phyloP scores from a whole-genome alignment of 768 basidiomycete species.

The Tricholomella constricta region DNA sequence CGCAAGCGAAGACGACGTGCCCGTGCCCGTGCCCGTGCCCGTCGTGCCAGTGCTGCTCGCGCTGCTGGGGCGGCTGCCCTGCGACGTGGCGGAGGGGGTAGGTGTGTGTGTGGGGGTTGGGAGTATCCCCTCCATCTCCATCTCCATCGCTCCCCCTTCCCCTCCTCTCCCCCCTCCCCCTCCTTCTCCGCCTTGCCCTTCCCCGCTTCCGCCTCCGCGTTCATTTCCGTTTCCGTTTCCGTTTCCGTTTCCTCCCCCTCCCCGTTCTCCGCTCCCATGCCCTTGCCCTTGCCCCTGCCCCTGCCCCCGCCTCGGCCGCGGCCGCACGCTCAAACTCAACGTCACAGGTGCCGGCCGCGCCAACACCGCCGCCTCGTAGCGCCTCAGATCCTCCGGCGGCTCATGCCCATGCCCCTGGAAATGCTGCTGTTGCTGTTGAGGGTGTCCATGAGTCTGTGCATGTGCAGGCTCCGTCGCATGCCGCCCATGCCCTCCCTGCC shows the following conservation, averaged over 20 bases:
- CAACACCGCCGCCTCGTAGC: slow-evolving; percentile 78
- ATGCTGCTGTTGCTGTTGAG: neutral
- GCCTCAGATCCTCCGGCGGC: slow-evolving; percentile 60
- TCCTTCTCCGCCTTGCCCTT: neutral
- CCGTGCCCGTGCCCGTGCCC: too few species aligned
- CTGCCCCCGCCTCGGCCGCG: slow-evolving; percentile 37
- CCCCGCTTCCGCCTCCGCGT: neutral
- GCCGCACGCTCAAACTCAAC: slow-evolving; percentile 57
- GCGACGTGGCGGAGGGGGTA: too few species aligned
- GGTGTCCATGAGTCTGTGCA: too few species aligned
- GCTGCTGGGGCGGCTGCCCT: too few species aligned
- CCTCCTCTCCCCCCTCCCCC: neutral
- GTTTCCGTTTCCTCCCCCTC: too few species aligned
- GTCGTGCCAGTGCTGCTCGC: too few species aligned
- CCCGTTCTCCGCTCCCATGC: neutral
- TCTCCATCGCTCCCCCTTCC: neutral
- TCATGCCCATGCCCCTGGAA: slow-evolving; percentile 26
- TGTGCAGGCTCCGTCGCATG: neutral
- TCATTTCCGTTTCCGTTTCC: slow-evolving; percentile 34
- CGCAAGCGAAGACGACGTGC: neutral
- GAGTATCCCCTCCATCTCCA: neutral
- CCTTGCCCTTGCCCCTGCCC: neutral
- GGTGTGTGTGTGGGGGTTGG: too few species aligned
- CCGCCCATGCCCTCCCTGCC: neutral
- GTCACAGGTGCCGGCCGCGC: slow-evolving; percentile 30